Evolutionary conservation across 1,284 basidiomycete species (phyloP), one percentile per base, ranked within the genome.

Genomic region (Cutaneotrichosporon daszewskae): DNA sequence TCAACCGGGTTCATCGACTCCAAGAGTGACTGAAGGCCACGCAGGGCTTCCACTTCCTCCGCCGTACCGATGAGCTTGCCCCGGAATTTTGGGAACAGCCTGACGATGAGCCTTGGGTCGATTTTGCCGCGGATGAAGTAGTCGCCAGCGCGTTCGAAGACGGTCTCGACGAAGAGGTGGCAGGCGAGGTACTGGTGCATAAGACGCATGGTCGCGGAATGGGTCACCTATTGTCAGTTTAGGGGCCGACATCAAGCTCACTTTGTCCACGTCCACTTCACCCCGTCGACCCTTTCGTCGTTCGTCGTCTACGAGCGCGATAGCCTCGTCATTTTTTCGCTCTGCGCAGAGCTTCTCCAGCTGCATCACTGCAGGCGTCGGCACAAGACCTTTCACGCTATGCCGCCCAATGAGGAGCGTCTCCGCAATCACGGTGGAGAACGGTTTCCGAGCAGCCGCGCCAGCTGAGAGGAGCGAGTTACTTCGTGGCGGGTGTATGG

Each of bases 61-160:
- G 59, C 64, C 9, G 58, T 57, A 2, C 60, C 56, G 26, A 65
- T 68, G 19, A 62, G 50, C 36, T 67, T 66, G 2, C 66, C 68
- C 10, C 64, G 47, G 29, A 73, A 47, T 13, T 55, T 57, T 1
- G 64, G 57, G 45, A 72, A 75, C 14, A 73, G 51, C n/a, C 70
- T 51, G 12, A 75, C 62, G 6, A 75, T 46, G 4, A 75, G 45
- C 0, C 75, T 49, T 0, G 66, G 62, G 53, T 71, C 70, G 9
- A 64, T 47, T 45, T 72, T 71, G 17, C 61, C 68, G 10, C 63
- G 53, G 14, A 58, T 37, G 37, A 69, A 63, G 39, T 68, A 67
- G 16, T 68, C 64, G 5, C 69, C 68, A 3, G 72, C 69, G 16
- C 67, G 60, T 22, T 71, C 68, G 41, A 75, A 75, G 19, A 59